Conservation (phyloP, 177 flowering plant genomes). For the Vitis hybrid region DNA sequence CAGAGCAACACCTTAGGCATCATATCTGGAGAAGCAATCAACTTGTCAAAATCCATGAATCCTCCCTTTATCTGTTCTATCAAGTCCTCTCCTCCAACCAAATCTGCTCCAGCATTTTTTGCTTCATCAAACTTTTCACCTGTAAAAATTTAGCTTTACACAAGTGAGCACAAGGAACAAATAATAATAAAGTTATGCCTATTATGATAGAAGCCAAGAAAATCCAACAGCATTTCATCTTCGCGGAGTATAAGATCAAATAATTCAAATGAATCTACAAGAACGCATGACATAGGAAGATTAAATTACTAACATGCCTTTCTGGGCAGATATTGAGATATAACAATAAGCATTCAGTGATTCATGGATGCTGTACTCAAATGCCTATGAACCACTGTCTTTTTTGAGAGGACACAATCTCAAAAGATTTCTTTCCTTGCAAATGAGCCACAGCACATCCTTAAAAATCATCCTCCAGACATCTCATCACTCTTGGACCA, state of each 20-base stretch:
- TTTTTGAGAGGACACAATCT: neutral
- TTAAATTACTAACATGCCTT: no score
- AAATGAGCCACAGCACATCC: no score
- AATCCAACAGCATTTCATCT: neutral
- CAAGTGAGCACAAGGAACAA: neutral
- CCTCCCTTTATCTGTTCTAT: conserved; percentile 89
- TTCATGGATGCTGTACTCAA: no score
- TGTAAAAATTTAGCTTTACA: conserved; percentile 21
- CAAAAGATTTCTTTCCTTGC: neutral
- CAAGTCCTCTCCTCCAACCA: conserved; percentile 95
- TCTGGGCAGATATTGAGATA: no score
- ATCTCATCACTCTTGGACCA: no score
- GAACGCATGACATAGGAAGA: no score
- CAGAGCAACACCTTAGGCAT: conserved; percentile 82
- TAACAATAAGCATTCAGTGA: no score
- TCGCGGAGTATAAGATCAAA: neutral
- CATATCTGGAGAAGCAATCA: conserved; percentile 98
- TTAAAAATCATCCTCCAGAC: no score
- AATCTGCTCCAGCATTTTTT: conserved; percentile 93
- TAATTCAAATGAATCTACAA: no score
- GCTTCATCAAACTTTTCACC: conserved; percentile 98
- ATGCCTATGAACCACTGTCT: no score
- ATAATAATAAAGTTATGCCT: neutral
- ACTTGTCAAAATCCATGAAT: conserved; percentile 93
- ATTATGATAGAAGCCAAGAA: neutral